Evolutionary conservation across 805 yeast species (phyloP).

Genomic region (Ogataea nakhonphanomensis): DNA sequence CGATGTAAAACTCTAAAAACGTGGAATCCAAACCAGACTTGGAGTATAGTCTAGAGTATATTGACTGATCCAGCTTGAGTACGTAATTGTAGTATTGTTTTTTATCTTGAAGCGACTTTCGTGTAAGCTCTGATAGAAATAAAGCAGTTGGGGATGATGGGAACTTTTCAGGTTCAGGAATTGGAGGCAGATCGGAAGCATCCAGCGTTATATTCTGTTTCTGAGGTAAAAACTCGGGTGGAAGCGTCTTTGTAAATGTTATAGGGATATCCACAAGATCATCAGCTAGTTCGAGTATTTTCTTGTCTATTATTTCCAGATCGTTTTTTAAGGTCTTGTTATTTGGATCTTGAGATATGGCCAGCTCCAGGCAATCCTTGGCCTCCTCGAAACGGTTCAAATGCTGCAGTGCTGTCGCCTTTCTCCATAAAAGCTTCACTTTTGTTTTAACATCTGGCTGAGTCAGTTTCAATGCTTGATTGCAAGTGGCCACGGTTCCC

Average conservation of each 20-base stretch:
- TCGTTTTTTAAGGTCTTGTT: constrained; percentile 10
- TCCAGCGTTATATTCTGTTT: constrained; percentile 17
- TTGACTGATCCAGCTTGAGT: constrained; percentile 27
- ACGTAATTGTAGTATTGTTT: constrained; percentile 37
- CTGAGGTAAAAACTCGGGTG: constrained; percentile 3
- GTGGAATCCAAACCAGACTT: constrained; percentile 48
- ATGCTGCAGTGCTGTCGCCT: constrained; percentile 39
- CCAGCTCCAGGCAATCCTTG: constrained; percentile 32
- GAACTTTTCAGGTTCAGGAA: constrained; percentile 2
- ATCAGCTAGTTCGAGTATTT: background rate
- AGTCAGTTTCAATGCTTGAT: constrained; percentile 40
- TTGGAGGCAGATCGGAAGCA: constrained; percentile 34
- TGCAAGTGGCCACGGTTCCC: constrained; percentile 48
- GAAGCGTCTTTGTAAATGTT: constrained; percentile 6
- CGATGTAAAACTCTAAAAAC: constrained; percentile 44
- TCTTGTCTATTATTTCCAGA: background rate
- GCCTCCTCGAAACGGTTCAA: constrained; percentile 31
- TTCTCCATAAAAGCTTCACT: constrained; percentile 52
- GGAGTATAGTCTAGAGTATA: constrained; percentile 34
- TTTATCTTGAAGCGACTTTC: constrained; percentile 29
- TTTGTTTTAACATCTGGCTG: constrained; percentile 29
- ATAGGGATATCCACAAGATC: constrained; percentile 5
- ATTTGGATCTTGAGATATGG: constrained; percentile 4
- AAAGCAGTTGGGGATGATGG: constrained; percentile 44
- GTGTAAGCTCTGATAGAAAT: constrained; percentile 38